Conservation (phyloP, 805 yeast genomes). For the Candida xiaguanensis region DNA sequence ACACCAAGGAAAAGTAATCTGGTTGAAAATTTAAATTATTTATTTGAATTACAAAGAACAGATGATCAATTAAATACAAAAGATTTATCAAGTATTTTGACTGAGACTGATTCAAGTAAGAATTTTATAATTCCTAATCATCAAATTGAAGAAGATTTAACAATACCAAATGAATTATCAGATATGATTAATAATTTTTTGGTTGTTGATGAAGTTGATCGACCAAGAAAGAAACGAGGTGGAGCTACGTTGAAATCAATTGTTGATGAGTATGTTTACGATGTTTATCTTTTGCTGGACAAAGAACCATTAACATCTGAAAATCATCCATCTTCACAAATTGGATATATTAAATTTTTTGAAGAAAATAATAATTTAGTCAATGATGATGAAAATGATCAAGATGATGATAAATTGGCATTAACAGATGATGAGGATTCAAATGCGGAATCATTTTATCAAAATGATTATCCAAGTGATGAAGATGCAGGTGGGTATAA, state of each 20-base stretch:
- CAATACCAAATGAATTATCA: constrained; percentile 57
- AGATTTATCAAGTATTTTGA: constrained; percentile 22
- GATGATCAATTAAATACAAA: constrained; percentile 19
- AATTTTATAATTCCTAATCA: constrained; percentile 34
- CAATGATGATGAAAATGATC: constrained; percentile 18
- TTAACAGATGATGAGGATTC: constrained; percentile 77
- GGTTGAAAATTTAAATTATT: constrained; percentile 16
- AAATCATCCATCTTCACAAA: constrained; percentile 44
- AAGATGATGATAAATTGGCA: constrained; percentile 25
- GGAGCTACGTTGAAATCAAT: background rate
- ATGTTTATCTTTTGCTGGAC: constrained; percentile 54
- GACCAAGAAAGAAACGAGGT: constrained; percentile 13
- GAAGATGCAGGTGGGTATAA: constrained; percentile 55
- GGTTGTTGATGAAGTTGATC: constrained; percentile 19
- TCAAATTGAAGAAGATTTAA: constrained; percentile 29
- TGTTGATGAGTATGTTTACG: constrained; percentile 64
- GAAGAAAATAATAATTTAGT: constrained; percentile 43
- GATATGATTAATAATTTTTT: constrained; percentile 70
- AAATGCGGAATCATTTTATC: constrained; percentile 87
- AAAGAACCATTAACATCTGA: constrained; percentile 38
- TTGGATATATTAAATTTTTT: constrained; percentile 52
- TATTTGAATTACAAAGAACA: constrained; percentile 34
- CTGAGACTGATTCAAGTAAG: constrained; percentile 20
- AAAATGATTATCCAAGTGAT: constrained; percentile 93
- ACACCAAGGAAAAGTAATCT: constrained; percentile 31